These are phyloP conservation scores for Primulina tabacum DNA, from an alignment of 257 asterid genomes.

Conservation along the genomic window DNA sequence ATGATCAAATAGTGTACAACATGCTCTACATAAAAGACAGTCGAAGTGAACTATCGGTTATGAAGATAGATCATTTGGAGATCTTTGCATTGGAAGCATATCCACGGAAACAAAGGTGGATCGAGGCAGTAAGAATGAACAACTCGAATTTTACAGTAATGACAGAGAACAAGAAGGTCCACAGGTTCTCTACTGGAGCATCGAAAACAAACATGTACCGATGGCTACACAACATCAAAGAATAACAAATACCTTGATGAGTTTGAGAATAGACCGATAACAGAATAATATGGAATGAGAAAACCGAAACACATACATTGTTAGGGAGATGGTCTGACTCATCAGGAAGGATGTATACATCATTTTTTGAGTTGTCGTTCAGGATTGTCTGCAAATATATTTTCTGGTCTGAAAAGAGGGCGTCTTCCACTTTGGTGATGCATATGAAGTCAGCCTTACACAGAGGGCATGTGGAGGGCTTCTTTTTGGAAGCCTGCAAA, in stretches of 20 bases:
- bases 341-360: constrained; percentile 60
- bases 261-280: constrained; percentile 7
- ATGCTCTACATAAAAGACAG: background rate
- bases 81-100: constrained; percentile 63
- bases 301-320: constrained; percentile 44
- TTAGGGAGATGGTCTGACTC: constrained; percentile 32
- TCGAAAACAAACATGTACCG: constrained; percentile 46
- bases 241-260: constrained; percentile 5
- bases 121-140: constrained; percentile 81
- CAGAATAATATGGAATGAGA: background rate
- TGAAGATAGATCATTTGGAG: constrained; percentile 51
- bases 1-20: background rate
- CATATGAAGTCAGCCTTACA: constrained; percentile 75
- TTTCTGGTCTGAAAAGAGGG: constrained; percentile 72
- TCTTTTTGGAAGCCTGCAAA: constrained; percentile 46
- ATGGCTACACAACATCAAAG: constrained; percentile 35
- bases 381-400: constrained; percentile 81
- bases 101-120: constrained; percentile 86
- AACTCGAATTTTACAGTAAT: constrained; percentile 49
- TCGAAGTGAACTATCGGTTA: constrained; percentile 28
- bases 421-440: constrained; percentile 72
- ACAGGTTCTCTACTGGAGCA: constrained; percentile 69
- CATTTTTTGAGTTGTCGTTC: constrained; percentile 34
- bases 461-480: constrained; percentile 74
- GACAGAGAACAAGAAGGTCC: constrained; percentile 69